phyloP scores from a whole-genome alignment of 1,284 basidiomycete species.

The Lentinula novae-zelandiae region DNA sequence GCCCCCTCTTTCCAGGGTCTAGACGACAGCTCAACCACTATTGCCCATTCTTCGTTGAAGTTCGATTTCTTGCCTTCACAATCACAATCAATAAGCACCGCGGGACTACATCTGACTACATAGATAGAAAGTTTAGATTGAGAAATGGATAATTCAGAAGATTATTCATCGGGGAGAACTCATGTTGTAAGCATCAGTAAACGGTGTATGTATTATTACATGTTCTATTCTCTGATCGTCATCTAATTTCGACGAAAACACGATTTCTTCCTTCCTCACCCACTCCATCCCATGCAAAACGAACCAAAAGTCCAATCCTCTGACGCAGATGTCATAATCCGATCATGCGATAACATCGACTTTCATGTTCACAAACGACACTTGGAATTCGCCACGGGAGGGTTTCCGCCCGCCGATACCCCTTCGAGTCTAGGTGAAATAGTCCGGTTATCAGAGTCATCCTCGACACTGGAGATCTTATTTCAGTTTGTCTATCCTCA shows the following conservation, averaged over 20 bases:
- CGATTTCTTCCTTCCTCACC: neutral
- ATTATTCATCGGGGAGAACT: neutral
- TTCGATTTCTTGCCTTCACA: neutral
- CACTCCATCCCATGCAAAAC: neutral
- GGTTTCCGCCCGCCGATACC: conserved; percentile 7
- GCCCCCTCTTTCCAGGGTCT: no score
- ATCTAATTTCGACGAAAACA: neutral
- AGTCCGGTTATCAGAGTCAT: conserved; percentile 2
- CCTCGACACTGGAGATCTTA: conserved; percentile 9
- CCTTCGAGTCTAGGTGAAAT: conserved; percentile 1
- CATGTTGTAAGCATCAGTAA: neutral
- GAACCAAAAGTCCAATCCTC: conserved; percentile 2
- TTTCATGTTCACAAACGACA: conserved; percentile 11
- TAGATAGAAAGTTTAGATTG: neutral
- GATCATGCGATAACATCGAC: conserved; percentile 10
- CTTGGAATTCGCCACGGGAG: conserved; percentile 2
- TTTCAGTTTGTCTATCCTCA: conserved; percentile 12
- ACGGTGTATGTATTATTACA: neutral
- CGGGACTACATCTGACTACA: neutral
- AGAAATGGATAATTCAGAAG: neutral
- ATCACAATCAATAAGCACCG: neutral
- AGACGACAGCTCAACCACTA: no score
- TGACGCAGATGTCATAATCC: conserved; percentile 8
- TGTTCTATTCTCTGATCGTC: neutral
- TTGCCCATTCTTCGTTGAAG: no score